phyloP scores from a whole-genome alignment of 306 rosid species.

The Cicer arietinum region DNA sequence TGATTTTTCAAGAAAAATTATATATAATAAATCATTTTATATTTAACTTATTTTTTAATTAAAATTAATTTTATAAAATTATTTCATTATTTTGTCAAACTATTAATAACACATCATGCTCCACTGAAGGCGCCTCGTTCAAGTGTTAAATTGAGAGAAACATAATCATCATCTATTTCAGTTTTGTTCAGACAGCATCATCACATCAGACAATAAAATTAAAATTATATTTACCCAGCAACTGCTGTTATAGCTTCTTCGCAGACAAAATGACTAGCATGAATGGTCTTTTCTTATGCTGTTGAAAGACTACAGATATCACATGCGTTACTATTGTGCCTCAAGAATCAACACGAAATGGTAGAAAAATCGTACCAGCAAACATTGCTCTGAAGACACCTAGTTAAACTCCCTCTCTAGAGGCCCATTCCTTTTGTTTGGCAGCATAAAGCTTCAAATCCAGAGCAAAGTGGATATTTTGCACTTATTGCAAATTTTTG shows the following conservation, averaged over 20 bases:
- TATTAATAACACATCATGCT: not conserved
- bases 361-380: constrained; percentile 31
- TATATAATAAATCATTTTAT: not conserved
- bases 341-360: constrained; percentile 20
- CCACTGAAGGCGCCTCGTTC: constrained; percentile 15
- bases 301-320: constrained; percentile 30
- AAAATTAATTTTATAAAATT: not conserved
- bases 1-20: too few species aligned
- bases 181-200: constrained; percentile 16
- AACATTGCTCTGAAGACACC: constrained; percentile 7
- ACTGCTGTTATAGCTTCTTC: constrained; percentile 32
- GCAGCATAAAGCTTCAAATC: constrained; percentile 35
- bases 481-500: constrained; percentile 31
- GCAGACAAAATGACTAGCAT: constrained; percentile 12
- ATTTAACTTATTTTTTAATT: not conserved
- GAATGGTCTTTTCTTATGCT: constrained; percentile 2
- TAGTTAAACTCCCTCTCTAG: constrained; percentile 32
- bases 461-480: constrained; percentile 27
- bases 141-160: constrained; percentile 19
- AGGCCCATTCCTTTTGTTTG: constrained; percentile 32
- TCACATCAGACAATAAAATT: constrained; percentile 4
- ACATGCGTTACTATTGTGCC: constrained; percentile 4
- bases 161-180: constrained; percentile 27
- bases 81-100: not conserved
- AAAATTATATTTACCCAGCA: constrained; percentile 32